A percentile compares a stretch with the other conserved stretches of the same genome.
Conservation (phyloP, 2,329 filamentous ascomycete species). For the Ramichloridium luteum region DNA sequence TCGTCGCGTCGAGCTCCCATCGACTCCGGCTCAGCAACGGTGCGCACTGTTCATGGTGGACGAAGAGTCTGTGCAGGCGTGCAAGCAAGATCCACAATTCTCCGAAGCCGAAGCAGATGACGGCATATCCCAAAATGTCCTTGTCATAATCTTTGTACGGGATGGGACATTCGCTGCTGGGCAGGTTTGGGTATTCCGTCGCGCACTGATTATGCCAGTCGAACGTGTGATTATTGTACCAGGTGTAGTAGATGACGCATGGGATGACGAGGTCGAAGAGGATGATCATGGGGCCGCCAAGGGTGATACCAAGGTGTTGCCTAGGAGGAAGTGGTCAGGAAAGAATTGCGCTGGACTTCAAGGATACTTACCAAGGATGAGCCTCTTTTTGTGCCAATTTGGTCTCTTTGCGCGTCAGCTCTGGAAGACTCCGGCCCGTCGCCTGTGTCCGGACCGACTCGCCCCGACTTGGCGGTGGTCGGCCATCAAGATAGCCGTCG, state of each 20-base stretch:
- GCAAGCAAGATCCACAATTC: slow-evolving; percentile 23
- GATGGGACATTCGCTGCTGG: slow-evolving; percentile 11
- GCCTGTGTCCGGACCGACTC: neutral
- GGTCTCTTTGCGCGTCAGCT: slow-evolving; percentile 15
- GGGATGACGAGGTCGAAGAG: slow-evolving; percentile 22
- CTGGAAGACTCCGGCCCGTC: slow-evolving; percentile 12
- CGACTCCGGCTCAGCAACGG: slow-evolving; percentile 18
- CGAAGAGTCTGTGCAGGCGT: slow-evolving; percentile 17
- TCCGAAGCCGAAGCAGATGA: slow-evolving; percentile 21
- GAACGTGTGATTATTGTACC: slow-evolving; percentile 14
- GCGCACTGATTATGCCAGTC: slow-evolving; percentile 12
- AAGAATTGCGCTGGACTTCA: no score
- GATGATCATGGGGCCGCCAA: slow-evolving; percentile 21
- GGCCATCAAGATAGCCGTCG: neutral
- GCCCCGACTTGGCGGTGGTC: neutral
- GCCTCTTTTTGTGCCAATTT: slow-evolving; percentile 19
- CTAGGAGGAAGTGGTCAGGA: no score
- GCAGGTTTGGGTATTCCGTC: slow-evolving; percentile 7
- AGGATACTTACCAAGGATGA: slow-evolving; percentile 15
- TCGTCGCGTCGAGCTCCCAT: slow-evolving; percentile 24
- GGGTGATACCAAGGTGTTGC: slow-evolving; percentile 18
- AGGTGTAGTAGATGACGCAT: slow-evolving; percentile 23
- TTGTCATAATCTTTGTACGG: slow-evolving; percentile 17
- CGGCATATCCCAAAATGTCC: slow-evolving; percentile 20
- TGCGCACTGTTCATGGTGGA: slow-evolving; percentile 19